Evolutionary conservation across 352 stramenopile species (phyloP).

Genomic region (Globisporangium sylvaticum): DNA sequence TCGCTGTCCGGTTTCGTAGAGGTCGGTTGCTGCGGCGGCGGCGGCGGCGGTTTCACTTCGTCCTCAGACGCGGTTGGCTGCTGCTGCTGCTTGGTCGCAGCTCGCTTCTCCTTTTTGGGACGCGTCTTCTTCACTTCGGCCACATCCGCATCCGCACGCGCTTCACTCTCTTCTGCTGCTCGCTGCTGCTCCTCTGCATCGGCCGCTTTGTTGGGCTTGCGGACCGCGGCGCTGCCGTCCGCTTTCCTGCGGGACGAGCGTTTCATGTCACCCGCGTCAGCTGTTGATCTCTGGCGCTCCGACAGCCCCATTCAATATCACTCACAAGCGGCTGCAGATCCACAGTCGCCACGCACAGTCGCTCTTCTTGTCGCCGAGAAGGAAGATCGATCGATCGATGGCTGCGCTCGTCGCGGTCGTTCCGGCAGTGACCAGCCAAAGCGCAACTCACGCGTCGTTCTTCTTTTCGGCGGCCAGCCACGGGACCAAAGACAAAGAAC

Average conservation of each 20-base stretch:
- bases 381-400: background rate
- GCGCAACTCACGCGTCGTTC: background rate
- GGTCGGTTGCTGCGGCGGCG: background rate
- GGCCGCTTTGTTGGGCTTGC: background rate
- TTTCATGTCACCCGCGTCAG: background rate
- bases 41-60: background rate
- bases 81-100: background rate
- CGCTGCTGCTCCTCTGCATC: background rate
- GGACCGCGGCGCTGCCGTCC: background rate
- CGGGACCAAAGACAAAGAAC: background rate
- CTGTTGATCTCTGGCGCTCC: background rate
- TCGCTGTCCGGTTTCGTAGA: background rate
- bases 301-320: background rate
- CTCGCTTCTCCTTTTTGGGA: background rate
- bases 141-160: background rate
- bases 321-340: too few relatives aligned
- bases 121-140: background rate
- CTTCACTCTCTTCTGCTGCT: background rate
- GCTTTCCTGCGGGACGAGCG: conserved; percentile 3
- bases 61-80: background rate
- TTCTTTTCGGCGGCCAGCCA: background rate
- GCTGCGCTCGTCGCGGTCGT: background rate
- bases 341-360: background rate
- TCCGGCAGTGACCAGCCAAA: background rate
- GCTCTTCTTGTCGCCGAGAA: background rate